Conservation (phyloP, 345 rosid species). For the Salix koriyanagi region DNA sequence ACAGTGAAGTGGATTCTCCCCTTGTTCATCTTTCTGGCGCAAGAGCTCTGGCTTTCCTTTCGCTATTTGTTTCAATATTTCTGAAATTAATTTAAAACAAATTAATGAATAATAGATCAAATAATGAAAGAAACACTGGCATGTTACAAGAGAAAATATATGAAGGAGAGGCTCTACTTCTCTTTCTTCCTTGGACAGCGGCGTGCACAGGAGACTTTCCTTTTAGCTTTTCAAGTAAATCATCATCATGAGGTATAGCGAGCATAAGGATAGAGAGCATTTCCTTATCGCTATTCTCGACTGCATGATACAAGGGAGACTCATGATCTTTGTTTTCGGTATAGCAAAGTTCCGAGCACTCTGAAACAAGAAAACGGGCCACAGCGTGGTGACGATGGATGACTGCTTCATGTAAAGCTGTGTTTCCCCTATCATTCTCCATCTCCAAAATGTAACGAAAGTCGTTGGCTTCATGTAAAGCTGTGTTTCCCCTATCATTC, state of each 20-base stretch:
- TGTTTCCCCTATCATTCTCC: neutral
- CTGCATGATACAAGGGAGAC: neutral
- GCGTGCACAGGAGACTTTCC: neutral
- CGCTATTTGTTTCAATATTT: neutral
- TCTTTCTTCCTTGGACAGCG: neutral
- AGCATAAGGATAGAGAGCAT: neutral
- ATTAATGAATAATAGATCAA: neutral
- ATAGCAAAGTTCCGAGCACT: neutral
- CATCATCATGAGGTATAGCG: too few species aligned
- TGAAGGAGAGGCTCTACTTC: neutral
- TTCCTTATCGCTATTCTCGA: too few species aligned
- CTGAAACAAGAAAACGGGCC: neutral
- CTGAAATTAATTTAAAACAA: neutral
- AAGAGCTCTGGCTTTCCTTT: neutral
- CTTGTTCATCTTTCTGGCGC: neutral
- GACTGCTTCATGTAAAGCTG: constrained; percentile 6
- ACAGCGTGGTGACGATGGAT: too few species aligned
- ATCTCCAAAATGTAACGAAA: neutral
- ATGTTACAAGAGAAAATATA: neutral
- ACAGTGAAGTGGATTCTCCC: neutral
- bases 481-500: neutral
- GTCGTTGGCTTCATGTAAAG: constrained; percentile 1
- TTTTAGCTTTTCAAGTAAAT: fast-evolving
- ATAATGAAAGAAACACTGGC: neutral
- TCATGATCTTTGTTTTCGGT: neutral